Evolutionary conservation across 2,329 filamentous ascomycete genomes (phyloP).

Genomic region (Dryadomyces quercivorus): DNA sequence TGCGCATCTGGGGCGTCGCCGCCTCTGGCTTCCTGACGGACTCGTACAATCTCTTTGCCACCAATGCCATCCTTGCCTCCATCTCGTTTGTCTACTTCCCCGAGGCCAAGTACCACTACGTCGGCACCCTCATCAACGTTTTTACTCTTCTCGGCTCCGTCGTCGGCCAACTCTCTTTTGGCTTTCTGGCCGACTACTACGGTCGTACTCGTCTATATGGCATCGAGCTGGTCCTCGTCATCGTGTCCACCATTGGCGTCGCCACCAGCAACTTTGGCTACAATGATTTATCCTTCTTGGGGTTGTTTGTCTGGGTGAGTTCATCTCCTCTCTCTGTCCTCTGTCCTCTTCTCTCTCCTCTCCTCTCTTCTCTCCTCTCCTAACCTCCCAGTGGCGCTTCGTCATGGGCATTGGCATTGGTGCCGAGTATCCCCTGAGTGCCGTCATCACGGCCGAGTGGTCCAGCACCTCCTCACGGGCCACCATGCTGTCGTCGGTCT

Average conservation of each 20-base stretch:
- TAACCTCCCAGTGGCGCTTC: slow-evolving; percentile 30
- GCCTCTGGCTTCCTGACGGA: slow-evolving; percentile 42
- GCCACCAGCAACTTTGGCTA: slow-evolving; percentile 39
- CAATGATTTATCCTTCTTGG: slow-evolving; percentile 35
- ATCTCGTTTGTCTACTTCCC: slow-evolving; percentile 42
- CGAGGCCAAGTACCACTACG: slow-evolving; percentile 26
- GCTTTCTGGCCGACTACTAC: slow-evolving; percentile 40
- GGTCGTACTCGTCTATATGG: slow-evolving; percentile 43
- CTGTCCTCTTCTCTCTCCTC: too few relatives aligned
- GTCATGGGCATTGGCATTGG: slow-evolving; percentile 48
- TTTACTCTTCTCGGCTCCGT: slow-evolving; percentile 40
- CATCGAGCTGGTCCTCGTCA: slow-evolving; percentile 43
- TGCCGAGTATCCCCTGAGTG: slow-evolving; percentile 56
- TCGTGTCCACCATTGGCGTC: slow-evolving; percentile 43
- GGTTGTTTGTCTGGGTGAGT: slow-evolving; percentile 34
- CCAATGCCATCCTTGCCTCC: slow-evolving; percentile 40
- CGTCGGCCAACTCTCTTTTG: slow-evolving; percentile 38
- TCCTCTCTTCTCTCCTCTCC: neutral
- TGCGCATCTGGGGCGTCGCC: slow-evolving; percentile 42
- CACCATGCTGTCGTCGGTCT: slow-evolving; percentile 56
- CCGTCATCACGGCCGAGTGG: slow-evolving; percentile 57
- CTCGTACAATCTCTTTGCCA: slow-evolving; percentile 44
- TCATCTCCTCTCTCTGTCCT: neutral
- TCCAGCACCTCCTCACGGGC: slow-evolving; percentile 49
- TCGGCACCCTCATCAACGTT: slow-evolving; percentile 36